Conservation (phyloP, 352 stramenopile species). For the Globisporangium radiosum region DNA sequence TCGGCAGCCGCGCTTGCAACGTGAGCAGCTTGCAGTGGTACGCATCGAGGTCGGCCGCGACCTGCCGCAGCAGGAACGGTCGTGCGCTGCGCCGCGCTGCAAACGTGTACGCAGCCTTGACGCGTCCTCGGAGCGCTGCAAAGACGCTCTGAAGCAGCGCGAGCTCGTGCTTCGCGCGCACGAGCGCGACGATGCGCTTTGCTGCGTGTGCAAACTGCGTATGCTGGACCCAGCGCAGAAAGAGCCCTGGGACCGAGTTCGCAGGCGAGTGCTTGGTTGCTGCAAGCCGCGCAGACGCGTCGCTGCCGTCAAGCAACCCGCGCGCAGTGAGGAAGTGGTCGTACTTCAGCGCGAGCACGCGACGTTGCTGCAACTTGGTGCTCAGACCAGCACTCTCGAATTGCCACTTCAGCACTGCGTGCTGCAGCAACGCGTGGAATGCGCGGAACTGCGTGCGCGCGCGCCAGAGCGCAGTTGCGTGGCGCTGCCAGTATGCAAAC, state of each 20-base stretch:
- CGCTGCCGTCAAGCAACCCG: constrained; percentile 26
- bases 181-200: constrained; percentile 16
- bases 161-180: constrained; percentile 25
- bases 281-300: constrained; percentile 23
- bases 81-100: constrained; percentile 12
- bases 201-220: constrained; percentile 30
- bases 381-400: constrained; percentile 36
- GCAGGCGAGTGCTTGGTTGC: constrained; percentile 35
- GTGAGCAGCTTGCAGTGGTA: constrained; percentile 45
- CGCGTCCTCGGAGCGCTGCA: constrained; percentile 23
- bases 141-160: constrained; percentile 35
- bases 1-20: constrained; percentile 23
- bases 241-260: constrained; percentile 36
- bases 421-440: constrained; percentile 37
- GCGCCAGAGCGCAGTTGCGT: constrained; percentile 31
- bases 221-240: constrained; percentile 56
- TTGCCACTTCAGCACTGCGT: constrained; percentile 46
- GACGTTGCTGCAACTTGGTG: constrained; percentile 25
- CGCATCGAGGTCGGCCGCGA: constrained; percentile 33
- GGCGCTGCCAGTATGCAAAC: constrained; percentile 42
- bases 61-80: constrained; percentile 39
- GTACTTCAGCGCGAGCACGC: constrained; percentile 31
- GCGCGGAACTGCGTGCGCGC: constrained; percentile 33
- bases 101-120: constrained; percentile 44
- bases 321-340: constrained; percentile 25